phyloP scores from a whole-genome alignment of 192 early-diverging fungal species.

The Gamsiella multidivaricata region DNA sequence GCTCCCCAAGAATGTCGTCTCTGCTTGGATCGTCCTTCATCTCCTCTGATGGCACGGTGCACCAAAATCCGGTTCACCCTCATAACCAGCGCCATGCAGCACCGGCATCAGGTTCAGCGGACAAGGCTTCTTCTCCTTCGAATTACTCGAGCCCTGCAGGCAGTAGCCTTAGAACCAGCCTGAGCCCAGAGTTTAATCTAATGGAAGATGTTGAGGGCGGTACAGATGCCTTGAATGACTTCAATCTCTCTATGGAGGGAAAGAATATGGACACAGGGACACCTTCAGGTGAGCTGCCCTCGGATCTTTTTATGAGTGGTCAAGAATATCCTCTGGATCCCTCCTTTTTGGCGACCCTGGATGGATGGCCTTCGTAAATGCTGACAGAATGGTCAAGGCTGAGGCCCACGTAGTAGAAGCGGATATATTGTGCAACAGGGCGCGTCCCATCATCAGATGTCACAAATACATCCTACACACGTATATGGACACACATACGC shows the following conservation, averaged over 20 bases:
- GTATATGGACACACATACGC: no score
- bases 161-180: conserved; percentile 25
- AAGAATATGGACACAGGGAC: no score
- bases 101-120: not conserved
- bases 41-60: conserved; percentile 28
- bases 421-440: no score
- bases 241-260: no score
- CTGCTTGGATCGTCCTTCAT: conserved; percentile 43
- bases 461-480: no score
- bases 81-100: conserved; percentile 23
- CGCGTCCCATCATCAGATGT: no score
- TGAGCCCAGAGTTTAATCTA: conserved; percentile 25
- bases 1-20: conserved; percentile 42
- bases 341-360: not conserved
- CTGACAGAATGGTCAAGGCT: not conserved
- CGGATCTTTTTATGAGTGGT: not conserved
- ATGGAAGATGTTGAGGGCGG: not conserved
- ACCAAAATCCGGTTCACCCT: conserved; percentile 29
- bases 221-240: no score
- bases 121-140: conserved; percentile 12
- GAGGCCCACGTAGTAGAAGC: no score
- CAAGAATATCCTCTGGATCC: not conserved
- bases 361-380: conserved; percentile 17
- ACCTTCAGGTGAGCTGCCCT: no score
- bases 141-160: conserved; percentile 27